Evolutionary conservation across 164 flowering plant genomes (phyloP), one percentile per base, ranked within the genome.

Genomic region (Piper betle): DNA sequence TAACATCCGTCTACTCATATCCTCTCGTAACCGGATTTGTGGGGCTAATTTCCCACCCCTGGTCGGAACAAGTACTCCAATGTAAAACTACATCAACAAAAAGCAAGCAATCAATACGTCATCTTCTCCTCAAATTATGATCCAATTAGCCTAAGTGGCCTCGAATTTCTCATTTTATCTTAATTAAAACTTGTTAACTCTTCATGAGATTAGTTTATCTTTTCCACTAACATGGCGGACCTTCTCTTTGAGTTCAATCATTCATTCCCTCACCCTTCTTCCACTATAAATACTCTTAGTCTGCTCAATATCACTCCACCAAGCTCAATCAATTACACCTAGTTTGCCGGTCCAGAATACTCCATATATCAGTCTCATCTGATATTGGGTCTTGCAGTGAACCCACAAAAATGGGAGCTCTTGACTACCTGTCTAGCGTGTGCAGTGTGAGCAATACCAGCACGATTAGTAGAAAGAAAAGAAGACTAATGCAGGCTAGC

Each of bases 401-500:
- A 37, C 64, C 39, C 56, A n/a, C 41, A 19, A 64, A 70, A 59
- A 82, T 85, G 91, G 91, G 87, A 0, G 82, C 81, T 61, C 82
- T 87, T 57, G 85, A 83, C 61, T 79, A 82, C 65, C 70, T 87
- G 19, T 73, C 84, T 19, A 73, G 78, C 77, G 80, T 87, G 65
- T 87, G 78, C 74, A 79, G 77, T 62, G 81, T 76, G 54, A 72
- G 77, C 72, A 72, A 70, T 70, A 75, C 68, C 37, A 56, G 54
- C 19, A 81, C 73, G 56, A 66, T 33, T 33, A 64, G 70, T 75
- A 82, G 74, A 71, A 81, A 25, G 33, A 25, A 15, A 46, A 46
- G 83, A 68, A 82, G 75, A 66, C 65, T 87, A 72, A 71, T 82
- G 79, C 87, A 83, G 95, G 95, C 84, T 67, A 52, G 52, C 60